A percentile compares a stretch with the other conserved stretches of the same genome.
These are phyloP conservation scores for Hericium rajendrae DNA, from an alignment of 768 basidiomycete species.

Conservation along the genomic window DNA sequence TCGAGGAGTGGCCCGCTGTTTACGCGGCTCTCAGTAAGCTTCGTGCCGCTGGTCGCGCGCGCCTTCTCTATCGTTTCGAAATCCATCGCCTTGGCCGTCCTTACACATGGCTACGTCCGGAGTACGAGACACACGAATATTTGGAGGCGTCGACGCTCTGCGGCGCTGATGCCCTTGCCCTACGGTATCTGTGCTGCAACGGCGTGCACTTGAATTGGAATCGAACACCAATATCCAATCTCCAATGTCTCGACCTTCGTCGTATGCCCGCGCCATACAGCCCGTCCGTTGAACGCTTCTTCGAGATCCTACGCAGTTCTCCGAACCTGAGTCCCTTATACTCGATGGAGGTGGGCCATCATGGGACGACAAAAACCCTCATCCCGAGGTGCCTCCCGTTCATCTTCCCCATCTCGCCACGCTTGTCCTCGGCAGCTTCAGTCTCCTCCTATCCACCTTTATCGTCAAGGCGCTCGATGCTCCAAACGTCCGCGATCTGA, in stretches of 20 bases:
- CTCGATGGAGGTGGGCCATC: slow-evolving; percentile 56
- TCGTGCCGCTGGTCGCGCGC: slow-evolving; percentile 7
- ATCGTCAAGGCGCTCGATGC: slow-evolving; percentile 41
- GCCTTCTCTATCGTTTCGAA: slow-evolving; percentile 49
- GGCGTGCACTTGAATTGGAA: slow-evolving; percentile 58
- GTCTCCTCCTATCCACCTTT: slow-evolving; percentile 35
- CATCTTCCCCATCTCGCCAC: slow-evolving; percentile 38
- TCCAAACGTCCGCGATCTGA: slow-evolving; percentile 48
- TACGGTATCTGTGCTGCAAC: slow-evolving; percentile 44
- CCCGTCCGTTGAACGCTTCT: slow-evolving; percentile 42
- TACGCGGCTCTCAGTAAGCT: slow-evolving; percentile 43
- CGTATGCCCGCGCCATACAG: slow-evolving; percentile 44
- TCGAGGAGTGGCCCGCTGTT: slow-evolving; percentile 46
- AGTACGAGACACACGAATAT: slow-evolving; percentile 27
- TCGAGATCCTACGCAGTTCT: slow-evolving; percentile 33
- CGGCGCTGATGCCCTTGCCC: slow-evolving; percentile 32
- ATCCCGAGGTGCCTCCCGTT: slow-evolving; percentile 27
- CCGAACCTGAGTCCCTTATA: slow-evolving; percentile 42
- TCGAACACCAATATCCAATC: slow-evolving; percentile 35
- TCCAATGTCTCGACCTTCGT: slow-evolving; percentile 58
- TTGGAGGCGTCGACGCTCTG: slow-evolving; percentile 37
- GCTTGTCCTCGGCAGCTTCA: slow-evolving; percentile 51
- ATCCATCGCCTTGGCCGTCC: slow-evolving; percentile 47
- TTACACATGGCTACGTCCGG: slow-evolving; percentile 35
- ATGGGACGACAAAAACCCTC: slow-evolving; percentile 18